A percentile compares a stretch with the other conserved stretches of the same genome.
These are phyloP conservation scores for Mycogone perniciosa DNA, from an alignment of 2,329 filamentous ascomycete genomes.

Conservation along the genomic window DNA sequence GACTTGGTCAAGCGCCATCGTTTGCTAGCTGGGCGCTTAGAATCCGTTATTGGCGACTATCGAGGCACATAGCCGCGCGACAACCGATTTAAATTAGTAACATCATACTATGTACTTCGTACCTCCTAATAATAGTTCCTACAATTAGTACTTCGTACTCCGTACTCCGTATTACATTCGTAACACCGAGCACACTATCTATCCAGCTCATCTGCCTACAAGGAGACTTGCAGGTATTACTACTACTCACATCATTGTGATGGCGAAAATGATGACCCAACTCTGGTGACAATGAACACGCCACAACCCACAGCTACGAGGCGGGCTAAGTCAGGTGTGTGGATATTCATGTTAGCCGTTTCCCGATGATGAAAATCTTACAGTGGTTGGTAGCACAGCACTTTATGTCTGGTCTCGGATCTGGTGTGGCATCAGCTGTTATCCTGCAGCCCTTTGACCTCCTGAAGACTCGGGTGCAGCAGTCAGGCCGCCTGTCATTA, in stretches of 20 bases:
- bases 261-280: background rate
- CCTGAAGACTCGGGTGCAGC: conserved; percentile 92
- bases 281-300: conserved; percentile 1
- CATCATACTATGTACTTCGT: background rate
- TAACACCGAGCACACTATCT: background rate
- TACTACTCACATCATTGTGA: background rate
- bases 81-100: too few species aligned
- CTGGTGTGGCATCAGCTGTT: conserved; percentile 80
- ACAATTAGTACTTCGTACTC: too few species aligned
- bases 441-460: conserved; percentile 93
- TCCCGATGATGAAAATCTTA: conserved; percentile 7
- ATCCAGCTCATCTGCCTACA: background rate
- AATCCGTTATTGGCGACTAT: conserved; percentile 57
- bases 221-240: background rate
- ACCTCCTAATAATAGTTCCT: too few species aligned
- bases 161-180: background rate
- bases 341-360: background rate
- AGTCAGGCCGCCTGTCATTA: conserved; percentile 68
- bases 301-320: background rate
- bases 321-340: conserved; percentile 7
- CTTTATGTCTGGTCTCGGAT: conserved; percentile 81
- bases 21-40: conserved; percentile 71
- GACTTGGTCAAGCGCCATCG: conserved; percentile 84
- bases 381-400: conserved; percentile 57
- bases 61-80: conserved; percentile 14